These are phyloP conservation scores for Microbotryum scabiosae DNA, from an alignment of 1,284 basidiomycete genomes.

Conservation along the genomic window DNA sequence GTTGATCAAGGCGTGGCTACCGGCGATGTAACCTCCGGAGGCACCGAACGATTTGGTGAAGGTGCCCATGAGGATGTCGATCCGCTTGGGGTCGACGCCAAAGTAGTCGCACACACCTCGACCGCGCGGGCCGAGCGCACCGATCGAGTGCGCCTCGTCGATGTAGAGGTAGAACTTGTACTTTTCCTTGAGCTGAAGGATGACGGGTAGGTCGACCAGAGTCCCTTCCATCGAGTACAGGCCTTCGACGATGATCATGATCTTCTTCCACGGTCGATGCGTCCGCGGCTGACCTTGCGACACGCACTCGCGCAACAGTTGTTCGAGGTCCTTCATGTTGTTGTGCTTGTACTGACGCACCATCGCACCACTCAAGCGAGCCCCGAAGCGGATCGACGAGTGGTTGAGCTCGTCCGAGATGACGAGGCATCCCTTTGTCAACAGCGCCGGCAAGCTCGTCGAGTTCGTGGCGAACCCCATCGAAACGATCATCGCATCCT, in stretches of 20 bases:
- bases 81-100: constrained; percentile 64
- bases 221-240: constrained; percentile 98
- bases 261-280: constrained; percentile 98
- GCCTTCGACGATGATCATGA: constrained; percentile 88
- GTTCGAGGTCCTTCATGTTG: constrained; percentile 76
- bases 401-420: constrained; percentile 98
- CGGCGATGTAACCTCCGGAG: constrained; percentile 90
- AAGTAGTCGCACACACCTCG: constrained; percentile 96
- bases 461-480: constrained; percentile 99
- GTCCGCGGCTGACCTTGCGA: constrained; percentile 96
- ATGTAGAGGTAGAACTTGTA: constrained; percentile 99
- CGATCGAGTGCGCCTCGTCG: constrained; percentile 96
- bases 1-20: constrained; percentile 69
- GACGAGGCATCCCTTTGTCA: constrained; percentile 83
- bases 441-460: constrained; percentile 85
- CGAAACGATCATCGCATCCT: constrained; percentile 80
- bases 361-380: constrained; percentile 77
- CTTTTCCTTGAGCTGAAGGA: constrained; percentile 82
- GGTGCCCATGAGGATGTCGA: constrained; percentile 97
- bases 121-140: constrained; percentile 85
- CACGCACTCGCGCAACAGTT: constrained; percentile 78
- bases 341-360: constrained; percentile 97
- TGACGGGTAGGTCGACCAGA: constrained; percentile 69
- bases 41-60: constrained; percentile 99
- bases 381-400: constrained; percentile 87